A percentile compares a stretch with the other conserved stretches of the same genome.
phyloP scores from a whole-genome alignment of 129 eudicot genomes.

The Saussurea involucrata region DNA sequence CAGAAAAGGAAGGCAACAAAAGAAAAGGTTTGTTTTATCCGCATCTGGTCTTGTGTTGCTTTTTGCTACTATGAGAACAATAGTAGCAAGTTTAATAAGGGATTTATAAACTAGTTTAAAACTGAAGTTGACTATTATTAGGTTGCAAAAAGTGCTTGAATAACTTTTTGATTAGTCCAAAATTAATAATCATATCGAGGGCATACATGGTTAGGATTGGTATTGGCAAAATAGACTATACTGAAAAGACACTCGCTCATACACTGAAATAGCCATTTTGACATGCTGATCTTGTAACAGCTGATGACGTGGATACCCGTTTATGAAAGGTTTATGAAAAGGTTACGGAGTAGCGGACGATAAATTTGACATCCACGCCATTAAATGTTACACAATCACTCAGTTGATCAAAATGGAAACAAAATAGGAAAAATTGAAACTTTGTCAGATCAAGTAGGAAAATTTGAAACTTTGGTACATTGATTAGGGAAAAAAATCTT shows the following conservation, averaged over 20 bases:
- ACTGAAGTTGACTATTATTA: background rate
- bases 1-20: constrained; percentile 46
- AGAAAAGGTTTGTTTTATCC: constrained; percentile 42
- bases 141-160: background rate
- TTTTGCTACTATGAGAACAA: background rate
- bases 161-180: background rate
- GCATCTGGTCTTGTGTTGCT: background rate
- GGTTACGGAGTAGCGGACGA: no score
- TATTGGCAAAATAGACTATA: background rate
- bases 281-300: background rate
- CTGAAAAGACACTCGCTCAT: background rate
- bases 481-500: background rate
- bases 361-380: background rate
- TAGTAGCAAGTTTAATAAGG: background rate
- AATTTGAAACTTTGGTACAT: background rate
- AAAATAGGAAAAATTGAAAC: background rate
- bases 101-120: background rate
- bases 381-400: background rate
- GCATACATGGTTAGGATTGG: background rate
- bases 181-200: background rate
- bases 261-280: background rate
- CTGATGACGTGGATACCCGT: background rate
- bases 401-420: background rate
- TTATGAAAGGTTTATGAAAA: background rate
- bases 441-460: background rate